Evolutionary conservation across 371 early-diverging fungal species (phyloP), one percentile per base, ranked within the genome.

Genomic region (Rhizopus microsporus): DNA sequence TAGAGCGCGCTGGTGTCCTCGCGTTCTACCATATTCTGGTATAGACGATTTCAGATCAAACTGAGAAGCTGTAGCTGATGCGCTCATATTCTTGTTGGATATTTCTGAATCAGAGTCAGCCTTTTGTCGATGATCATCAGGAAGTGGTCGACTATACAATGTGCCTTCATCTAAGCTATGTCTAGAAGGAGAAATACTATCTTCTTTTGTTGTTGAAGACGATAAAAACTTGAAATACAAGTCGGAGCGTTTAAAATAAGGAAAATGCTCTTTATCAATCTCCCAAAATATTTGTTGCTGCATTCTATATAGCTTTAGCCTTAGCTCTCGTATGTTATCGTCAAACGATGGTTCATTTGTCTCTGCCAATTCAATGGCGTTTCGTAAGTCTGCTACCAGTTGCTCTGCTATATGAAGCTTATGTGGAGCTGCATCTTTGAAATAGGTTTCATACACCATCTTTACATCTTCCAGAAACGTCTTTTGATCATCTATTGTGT

Each of bases 401-500:
- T 61, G 60, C 5, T 68, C 62, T 1, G 71, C 42, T 17, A 84
- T 55, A 0, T 66, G 57, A 13, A 88, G 67, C 8, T 76, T 77
- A 30, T 84, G 77, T 0, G 78, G 78, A 1, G 82, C 71, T 7
- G 69, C 63, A 5, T 77, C 76, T 1, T 87, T 69, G 57, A 91
- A 86, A 45, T 91, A 90, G 57, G 75, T 89, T 17, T 85, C 87
- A 63, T 86, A 85, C 5, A 91, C 82, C 79, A 78, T 83, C 15
- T 77, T 66, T 12, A 82, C 82, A 54, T 86, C 85, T 29, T 84
- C 75, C 12, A 84, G 69, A 56, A 83, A 71, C 0, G 83, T 83
- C 38, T 67, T 51, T 16, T 63, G 66, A 17, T 67, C 68, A 16
- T 64, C 63, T 7, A 46, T 46, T 7, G 70, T 62, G 35, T 69